These are phyloP conservation scores for Aethionema arabicum DNA, from an alignment of 345 rosid genomes.

Conservation along the genomic window DNA sequence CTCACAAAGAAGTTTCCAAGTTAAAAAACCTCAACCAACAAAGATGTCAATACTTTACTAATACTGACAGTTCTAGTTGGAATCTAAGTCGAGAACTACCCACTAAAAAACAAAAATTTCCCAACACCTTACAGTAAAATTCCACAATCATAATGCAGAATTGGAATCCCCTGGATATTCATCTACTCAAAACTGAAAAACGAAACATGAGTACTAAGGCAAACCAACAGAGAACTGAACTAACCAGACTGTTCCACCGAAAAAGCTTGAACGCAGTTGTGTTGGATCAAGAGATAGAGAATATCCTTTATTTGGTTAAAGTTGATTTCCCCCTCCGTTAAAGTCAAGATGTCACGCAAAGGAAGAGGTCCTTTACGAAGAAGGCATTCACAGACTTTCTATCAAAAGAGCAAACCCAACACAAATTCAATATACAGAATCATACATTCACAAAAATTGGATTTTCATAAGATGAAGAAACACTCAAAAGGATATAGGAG, in stretches of 20 bases:
- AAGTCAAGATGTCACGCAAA: conserved; percentile 45
- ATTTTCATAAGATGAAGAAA: too few relatives aligned
- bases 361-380: conserved; percentile 63
- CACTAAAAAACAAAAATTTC: not conserved
- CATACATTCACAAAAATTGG: not conserved
- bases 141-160: conserved; percentile 1
- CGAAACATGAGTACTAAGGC: not conserved
- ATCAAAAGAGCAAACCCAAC: conserved; percentile 19
- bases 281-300: conserved; percentile 71
- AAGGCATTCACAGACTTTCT: conserved; percentile 88
- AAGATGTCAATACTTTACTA: conserved; percentile 4
- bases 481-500: not conserved
- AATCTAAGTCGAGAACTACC: not conserved
- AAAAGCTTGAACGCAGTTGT: conserved; percentile 83
- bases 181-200: not conserved
- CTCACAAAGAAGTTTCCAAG: not conserved
- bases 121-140: not conserved
- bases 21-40: not conserved
- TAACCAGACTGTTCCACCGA: conserved; percentile 47
- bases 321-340: conserved; percentile 43
- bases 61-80: not conserved
- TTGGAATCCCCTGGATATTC: not conserved
- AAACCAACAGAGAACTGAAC: conserved; percentile 4
- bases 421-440: not conserved
- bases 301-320: conserved; percentile 57